These are phyloP conservation scores for Alternaria angustiovoidea DNA, from an alignment of 2,329 filamentous ascomycete species.

Conservation along the genomic window DNA sequence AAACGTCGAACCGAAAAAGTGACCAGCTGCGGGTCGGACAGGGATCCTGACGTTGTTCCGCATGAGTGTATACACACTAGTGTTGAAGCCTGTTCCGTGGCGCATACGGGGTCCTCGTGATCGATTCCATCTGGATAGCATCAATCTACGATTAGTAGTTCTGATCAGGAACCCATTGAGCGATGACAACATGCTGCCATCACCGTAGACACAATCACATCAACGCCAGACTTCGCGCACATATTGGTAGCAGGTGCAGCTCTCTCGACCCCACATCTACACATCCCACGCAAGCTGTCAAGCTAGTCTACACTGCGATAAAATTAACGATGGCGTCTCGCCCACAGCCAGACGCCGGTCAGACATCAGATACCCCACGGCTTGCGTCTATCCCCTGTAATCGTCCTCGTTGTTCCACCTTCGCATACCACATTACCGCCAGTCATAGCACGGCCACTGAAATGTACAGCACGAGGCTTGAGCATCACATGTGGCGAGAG, in stretches of 20 bases:
- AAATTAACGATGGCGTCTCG: background rate
- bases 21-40: conserved; percentile 6
- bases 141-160: background rate
- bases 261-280: background rate
- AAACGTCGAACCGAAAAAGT: conserved; percentile 8
- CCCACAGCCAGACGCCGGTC: background rate
- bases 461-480: background rate
- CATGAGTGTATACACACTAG: conserved; percentile 11
- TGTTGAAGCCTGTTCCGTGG: background rate
- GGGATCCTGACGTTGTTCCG: background rate
- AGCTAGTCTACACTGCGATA: background rate
- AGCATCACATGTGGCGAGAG: background rate
- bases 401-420: background rate
- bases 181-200: background rate
- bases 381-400: background rate
- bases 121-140: background rate
- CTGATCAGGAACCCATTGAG: background rate
- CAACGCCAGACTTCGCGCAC: too few species aligned
- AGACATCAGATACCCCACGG: background rate
- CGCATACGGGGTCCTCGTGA: background rate
- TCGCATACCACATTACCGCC: background rate
- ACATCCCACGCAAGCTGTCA: background rate
- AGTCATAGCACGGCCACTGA: background rate
- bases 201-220: background rate
- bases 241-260: background rate